phyloP scores from a whole-genome alignment of 176 grass and related monocot species.

The Aegilops bicornis region DNA sequence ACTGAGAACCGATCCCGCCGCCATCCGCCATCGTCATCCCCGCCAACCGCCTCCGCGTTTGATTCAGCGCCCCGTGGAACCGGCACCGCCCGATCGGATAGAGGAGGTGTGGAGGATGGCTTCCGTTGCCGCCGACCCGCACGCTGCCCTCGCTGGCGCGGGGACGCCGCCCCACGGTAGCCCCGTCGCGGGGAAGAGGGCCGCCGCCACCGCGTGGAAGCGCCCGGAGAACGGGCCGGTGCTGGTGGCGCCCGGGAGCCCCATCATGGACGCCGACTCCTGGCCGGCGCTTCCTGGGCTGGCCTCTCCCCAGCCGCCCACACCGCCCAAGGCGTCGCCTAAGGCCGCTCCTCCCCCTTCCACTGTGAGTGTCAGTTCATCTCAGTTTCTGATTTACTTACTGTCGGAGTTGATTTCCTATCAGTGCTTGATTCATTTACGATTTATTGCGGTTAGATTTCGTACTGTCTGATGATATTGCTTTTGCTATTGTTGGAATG shows the following conservation, averaged over 20 bases:
- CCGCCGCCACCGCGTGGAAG: conserved; percentile 49
- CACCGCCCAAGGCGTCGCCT: conserved; percentile 36
- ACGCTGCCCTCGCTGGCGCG: conserved; percentile 19
- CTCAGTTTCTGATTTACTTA: conserved; percentile 17
- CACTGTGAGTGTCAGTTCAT: conserved; percentile 33
- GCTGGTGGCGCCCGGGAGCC: conserved; percentile 36
- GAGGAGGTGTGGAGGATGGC: conserved; percentile 37
- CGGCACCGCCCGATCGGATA: conserved; percentile 20
- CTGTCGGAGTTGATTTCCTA: not conserved
- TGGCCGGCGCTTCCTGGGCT: conserved; percentile 88
- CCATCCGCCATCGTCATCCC: conserved; percentile 1
- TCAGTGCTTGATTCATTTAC: conserved; percentile 11
- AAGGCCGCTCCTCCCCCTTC: conserved; percentile 40
- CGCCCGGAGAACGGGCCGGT: conserved; percentile 25
- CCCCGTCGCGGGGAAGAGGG: conserved; percentile 25
- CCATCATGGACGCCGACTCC: conserved; percentile 59
- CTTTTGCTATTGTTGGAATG: conserved; percentile 14
- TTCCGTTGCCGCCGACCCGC: conserved; percentile 35
- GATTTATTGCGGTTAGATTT: not conserved
- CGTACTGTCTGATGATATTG: conserved; percentile 16
- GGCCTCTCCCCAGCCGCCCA: conserved; percentile 36
- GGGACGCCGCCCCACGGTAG: conserved; percentile 26
- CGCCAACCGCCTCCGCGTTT: not conserved
- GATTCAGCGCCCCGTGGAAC: not conserved
- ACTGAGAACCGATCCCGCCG: conserved; percentile 28